A percentile compares a stretch with the other conserved stretches of the same genome.
Evolutionary conservation across 768 basidiomycete genomes (phyloP).

Genomic region (Podaxis mareebaensis): DNA sequence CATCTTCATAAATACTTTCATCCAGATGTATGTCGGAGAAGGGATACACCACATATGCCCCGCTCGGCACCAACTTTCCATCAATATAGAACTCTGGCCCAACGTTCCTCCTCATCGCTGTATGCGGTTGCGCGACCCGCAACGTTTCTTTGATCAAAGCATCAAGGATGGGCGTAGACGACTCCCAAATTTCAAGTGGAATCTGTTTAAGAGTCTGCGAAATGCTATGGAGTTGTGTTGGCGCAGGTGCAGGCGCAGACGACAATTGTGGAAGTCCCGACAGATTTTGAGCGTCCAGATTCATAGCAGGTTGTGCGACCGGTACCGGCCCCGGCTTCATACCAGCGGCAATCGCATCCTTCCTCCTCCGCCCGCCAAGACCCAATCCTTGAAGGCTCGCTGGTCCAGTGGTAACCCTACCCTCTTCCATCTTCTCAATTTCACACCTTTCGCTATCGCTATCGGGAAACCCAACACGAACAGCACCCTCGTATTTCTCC

Average conservation of each 20-base stretch:
- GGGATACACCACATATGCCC: constrained; percentile 76
- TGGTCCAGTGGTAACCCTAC: not conserved
- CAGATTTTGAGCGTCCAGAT: not conserved
- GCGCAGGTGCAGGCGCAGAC: not conserved
- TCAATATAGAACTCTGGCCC: constrained; percentile 72
- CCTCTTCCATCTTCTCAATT: constrained; percentile 2
- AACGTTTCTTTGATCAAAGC: constrained; percentile 76
- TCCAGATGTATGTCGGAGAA: constrained; percentile 81
- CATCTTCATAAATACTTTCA: constrained; percentile 69
- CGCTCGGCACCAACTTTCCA: constrained; percentile 68
- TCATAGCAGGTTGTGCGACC: not conserved
- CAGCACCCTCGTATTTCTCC: not conserved
- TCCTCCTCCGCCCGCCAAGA: not conserved
- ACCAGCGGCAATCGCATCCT: constrained; percentile 1
- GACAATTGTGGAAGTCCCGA: not conserved
- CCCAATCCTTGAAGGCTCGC: not conserved
- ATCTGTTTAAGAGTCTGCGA: constrained; percentile 54
- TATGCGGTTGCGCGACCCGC: constrained; percentile 77
- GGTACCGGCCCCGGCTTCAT: not conserved
- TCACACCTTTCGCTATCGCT: not conserved
- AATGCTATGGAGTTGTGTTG: constrained; percentile 26
- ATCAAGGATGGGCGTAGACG: constrained; percentile 68
- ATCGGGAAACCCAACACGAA: constrained; percentile 3
- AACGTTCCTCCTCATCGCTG: constrained; percentile 78
- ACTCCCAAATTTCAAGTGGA: constrained; percentile 72